Evolutionary conservation across 2,329 filamentous ascomycete species (phyloP), one percentile per base, ranked within the genome.

Genomic region (Pochonia chlamydosporia): DNA sequence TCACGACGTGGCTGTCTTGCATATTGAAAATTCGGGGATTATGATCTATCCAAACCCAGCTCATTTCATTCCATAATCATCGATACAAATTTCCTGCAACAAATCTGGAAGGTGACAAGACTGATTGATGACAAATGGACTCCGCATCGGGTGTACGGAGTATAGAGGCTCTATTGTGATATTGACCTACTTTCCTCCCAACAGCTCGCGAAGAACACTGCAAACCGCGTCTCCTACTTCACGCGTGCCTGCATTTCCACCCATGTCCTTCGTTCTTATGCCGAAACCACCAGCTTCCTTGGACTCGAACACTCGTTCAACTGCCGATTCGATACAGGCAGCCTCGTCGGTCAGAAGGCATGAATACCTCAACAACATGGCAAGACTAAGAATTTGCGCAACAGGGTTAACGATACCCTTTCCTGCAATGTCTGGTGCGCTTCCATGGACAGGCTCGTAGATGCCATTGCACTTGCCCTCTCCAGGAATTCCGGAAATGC

Each of bases 281-380:
- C 77, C 81, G 23, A 67, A 45, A 0, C 65, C 65, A 0, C 64
- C 63, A 3, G 52, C 47, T 2, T 57, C 55, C 43, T 59, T 62
- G 9, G 76, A 75, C 56, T 88, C 84, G 42, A 87, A 78, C 13
- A 82, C 78, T 21, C 74, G 75, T 50, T 73, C 74, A 3, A 87
- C 82, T 0, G 84, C 83, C 50, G 78, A 70, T 56, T 87, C 84
- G 48, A 88, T 74, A 26, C 80, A 76, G 45, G 71, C 68, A 1
- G 84, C 82, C 54, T 87, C 77, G 8, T 77, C 74, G 6, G 76
- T 74, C 51, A 80, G 71, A 51, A 76, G 72, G 43, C 87, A 74
- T 1, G 84, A 87, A 67, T 89, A 89, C 59, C 86, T 81, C 53
- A 89, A 72, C 74, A 89, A 79, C 84, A 89, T 85, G 47, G 82